A percentile compares a stretch with the other conserved stretches of the same genome.
Conservation (phyloP, 306 rosid species). For the Luffa aegyptiaca region DNA sequence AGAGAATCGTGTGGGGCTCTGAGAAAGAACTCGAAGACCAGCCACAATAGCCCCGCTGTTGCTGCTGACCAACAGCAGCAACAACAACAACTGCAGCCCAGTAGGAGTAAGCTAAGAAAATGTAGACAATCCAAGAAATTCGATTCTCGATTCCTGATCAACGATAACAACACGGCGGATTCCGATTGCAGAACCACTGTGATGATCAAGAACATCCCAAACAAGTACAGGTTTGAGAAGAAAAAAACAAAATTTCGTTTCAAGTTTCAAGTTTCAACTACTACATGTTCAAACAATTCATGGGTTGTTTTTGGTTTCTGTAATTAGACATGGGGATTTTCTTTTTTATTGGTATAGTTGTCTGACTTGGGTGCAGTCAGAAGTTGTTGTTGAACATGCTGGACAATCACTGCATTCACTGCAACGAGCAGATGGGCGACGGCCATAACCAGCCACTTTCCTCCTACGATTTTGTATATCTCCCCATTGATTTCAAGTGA, state of each 20-base stretch:
- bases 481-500: slow-evolving; percentile 98
- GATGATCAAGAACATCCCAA: slow-evolving; percentile 96
- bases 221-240: slow-evolving; percentile 68
- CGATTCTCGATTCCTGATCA: slow-evolving; percentile 9
- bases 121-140: slow-evolving; percentile 32
- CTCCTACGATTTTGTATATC: slow-evolving; percentile 76
- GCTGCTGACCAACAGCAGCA: neutral
- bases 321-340: neutral
- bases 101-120: slow-evolving; percentile 38
- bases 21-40: slow-evolving; percentile 17
- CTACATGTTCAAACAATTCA: neutral
- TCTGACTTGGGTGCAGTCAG: slow-evolving; percentile 38
- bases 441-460: slow-evolving; percentile 53
- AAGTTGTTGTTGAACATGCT: slow-evolving; percentile 79
- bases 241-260: neutral
- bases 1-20: slow-evolving; percentile 2
- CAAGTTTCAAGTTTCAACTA: neutral
- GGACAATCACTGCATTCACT: slow-evolving; percentile 91
- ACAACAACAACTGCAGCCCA: slow-evolving; percentile 19
- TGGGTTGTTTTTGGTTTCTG: neutral
- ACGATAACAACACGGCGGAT: neutral
- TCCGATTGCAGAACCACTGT: slow-evolving; percentile 48
- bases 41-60: neutral
- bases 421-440: slow-evolving; percentile 57
- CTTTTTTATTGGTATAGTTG: neutral